Percentiles rank a stretch among this genome's conserved stretches.
Evolutionary conservation across 106 monocot species (phyloP).

Genomic region (Ottelia alismoides): DNA sequence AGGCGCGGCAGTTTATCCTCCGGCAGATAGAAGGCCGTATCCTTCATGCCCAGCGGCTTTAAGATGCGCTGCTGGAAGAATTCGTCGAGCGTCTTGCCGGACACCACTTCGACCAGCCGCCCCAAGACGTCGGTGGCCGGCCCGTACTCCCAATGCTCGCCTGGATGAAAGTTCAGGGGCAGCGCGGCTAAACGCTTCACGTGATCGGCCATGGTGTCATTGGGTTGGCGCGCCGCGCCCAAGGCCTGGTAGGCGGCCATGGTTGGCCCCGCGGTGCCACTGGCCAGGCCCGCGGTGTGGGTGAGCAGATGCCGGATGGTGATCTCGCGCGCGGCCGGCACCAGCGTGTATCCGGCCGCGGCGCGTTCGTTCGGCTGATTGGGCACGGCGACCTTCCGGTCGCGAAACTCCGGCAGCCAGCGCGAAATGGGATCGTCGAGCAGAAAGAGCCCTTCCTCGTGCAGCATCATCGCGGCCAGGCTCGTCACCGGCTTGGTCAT

Average conservation of each 20-base stretch:
- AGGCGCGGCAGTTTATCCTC: background rate
- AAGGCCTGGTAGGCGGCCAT: background rate
- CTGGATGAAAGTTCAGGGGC: background rate
- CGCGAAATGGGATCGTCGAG: background rate
- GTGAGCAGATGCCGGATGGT: background rate
- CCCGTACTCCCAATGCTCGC: background rate
- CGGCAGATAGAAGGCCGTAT: background rate
- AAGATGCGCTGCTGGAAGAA: background rate
- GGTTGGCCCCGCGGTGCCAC: background rate
- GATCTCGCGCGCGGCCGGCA: background rate
- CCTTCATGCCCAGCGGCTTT: background rate
- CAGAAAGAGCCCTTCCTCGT: background rate
- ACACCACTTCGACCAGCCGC: background rate
- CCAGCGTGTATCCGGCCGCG: too few relatives aligned
- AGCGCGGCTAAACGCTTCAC: background rate
- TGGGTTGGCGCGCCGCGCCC: too few relatives aligned
- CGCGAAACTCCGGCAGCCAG: background rate
- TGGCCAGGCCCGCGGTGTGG: background rate
- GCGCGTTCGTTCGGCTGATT: background rate
- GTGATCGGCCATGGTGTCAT: background rate
- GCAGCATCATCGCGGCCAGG: background rate
- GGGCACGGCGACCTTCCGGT: background rate
- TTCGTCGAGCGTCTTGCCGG: background rate
- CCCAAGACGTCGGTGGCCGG: background rate
- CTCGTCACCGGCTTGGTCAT: background rate